A percentile compares a stretch with the other conserved stretches of the same genome.
These are phyloP conservation scores for Fusarium albidum DNA, from an alignment of 2,329 filamentous ascomycete genomes.

Conservation along the genomic window DNA sequence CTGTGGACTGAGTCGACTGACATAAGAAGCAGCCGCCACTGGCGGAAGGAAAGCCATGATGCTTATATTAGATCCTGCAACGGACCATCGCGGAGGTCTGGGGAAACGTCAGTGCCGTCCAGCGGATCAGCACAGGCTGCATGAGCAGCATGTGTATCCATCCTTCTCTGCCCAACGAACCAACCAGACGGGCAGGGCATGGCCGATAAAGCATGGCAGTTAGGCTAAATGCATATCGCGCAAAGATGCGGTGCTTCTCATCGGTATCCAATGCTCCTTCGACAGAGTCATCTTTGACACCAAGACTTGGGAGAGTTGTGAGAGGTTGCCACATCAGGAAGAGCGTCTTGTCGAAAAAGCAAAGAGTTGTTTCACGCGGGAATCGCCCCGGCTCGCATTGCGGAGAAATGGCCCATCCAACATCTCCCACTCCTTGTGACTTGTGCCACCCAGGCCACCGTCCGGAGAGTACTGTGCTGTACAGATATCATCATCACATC, in stretches of 20 bases:
- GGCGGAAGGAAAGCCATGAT: constrained; percentile 11
- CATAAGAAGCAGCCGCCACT: constrained; percentile 9
- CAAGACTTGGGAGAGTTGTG: neutral
- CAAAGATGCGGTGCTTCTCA: too few relatives aligned
- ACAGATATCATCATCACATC: too few relatives aligned
- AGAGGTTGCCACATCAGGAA: constrained; percentile 11
- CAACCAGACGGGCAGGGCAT: too few relatives aligned
- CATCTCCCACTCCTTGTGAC: constrained; percentile 2
- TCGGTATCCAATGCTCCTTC: neutral
- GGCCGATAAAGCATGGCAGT: too few relatives aligned
- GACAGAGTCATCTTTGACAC: neutral
- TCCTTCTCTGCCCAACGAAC: neutral
- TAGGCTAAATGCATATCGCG: too few relatives aligned
- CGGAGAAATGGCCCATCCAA: constrained; percentile 4
- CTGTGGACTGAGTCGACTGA: constrained; percentile 5
- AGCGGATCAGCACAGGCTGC: neutral
- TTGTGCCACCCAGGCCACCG: too few relatives aligned
- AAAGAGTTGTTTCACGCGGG: constrained; percentile 23
- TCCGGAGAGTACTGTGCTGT: too few relatives aligned
- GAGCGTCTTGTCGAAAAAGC: constrained; percentile 22
- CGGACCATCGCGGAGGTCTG: neutral
- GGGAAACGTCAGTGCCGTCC: neutral
- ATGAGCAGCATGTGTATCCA: too few relatives aligned
- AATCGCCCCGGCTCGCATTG: constrained; percentile 7
- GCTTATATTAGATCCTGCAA: constrained; percentile 1